Evolutionary conservation across 129 eudicot genomes (phyloP).

Genomic region (Centella asiatica): DNA sequence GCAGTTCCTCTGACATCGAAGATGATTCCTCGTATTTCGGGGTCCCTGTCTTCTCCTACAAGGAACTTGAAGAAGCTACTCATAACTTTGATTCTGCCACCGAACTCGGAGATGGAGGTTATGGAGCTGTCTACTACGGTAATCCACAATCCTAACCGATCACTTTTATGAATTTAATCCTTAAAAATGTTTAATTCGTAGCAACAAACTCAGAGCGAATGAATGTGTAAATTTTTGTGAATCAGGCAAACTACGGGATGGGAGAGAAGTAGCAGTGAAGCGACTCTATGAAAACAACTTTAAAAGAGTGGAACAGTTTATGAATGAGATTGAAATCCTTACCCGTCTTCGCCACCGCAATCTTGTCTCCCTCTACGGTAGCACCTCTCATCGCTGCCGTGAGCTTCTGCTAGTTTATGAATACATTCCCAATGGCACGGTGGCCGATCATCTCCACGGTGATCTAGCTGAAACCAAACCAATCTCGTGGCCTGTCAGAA

Average conservation of each 20-base stretch:
- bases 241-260: constrained; percentile 64
- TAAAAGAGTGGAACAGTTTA: constrained; percentile 51
- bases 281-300: constrained; percentile 62
- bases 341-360: constrained; percentile 49
- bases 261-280: constrained; percentile 77
- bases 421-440: constrained; percentile 47
- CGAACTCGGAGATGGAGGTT: constrained; percentile 59
- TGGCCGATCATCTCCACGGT: constrained; percentile 69
- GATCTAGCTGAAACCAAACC: constrained; percentile 26
- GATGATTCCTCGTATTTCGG: constrained; percentile 27
- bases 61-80: constrained; percentile 51
- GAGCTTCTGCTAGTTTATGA: constrained; percentile 67
- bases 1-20: constrained; percentile 22
- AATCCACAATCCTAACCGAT: neutral
- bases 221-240: constrained; percentile 2
- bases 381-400: constrained; percentile 46
- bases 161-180: neutral
- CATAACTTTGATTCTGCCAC: constrained; percentile 30
- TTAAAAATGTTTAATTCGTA: too few species aligned
- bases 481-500: constrained; percentile 58
- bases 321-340: constrained; percentile 60
- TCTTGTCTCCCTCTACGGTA: constrained; percentile 66
- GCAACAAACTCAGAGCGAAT: too few species aligned
- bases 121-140: constrained; percentile 62
- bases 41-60: constrained; percentile 40